Evolutionary conservation across 257 asterid species (phyloP), one percentile per base, ranked within the genome.

Genomic region (Ehretia macrophylla): DNA sequence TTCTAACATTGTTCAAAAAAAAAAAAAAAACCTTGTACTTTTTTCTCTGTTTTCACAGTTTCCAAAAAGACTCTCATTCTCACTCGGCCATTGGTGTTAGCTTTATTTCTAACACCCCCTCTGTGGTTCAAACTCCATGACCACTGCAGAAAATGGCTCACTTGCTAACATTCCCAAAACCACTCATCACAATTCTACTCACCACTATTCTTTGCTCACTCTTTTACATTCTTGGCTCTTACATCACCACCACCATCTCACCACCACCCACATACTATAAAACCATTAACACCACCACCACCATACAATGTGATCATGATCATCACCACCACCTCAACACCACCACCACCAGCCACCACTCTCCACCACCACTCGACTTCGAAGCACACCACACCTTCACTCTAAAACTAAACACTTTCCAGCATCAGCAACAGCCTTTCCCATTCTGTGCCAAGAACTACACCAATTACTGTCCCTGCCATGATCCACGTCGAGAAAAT

Each of bases 401-500:
- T 16, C 46, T 59, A 17, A 44, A 46, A 8, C 14, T 60, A 1
- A 55, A 27, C 20, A 55, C 59, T 22, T 17, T 8, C 32, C 55
- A 59, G 45, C 45, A 22, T 2, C 44, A 5, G 11, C 46, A n/a
- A 8, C 21, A 22, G n/a, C 56, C 56, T 18, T 60, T 47, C 40
- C 56, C 65, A 47, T 13, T n/a, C 65, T 60, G 65, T 18, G 50
- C 65, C n/a, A 60, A 60, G 56, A 60, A 60, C 56, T 60, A 14
- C 56, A 46, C 65, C 14, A 60, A 60, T 14, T 60, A 60, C 56
- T 60, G 65, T 10, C 65, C 65, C 32, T 60, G 65, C 19, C 65
- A 60, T 4, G 65, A 60, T 14, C 45, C 23, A 5, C 17, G 23
- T 17, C 17, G n/a, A 11, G 56, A 60, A 50, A 60, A n/a, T 56